Base-by-base conservation (phyloP, 768 basidiomycete species). In the Mycena crocata region DNA sequence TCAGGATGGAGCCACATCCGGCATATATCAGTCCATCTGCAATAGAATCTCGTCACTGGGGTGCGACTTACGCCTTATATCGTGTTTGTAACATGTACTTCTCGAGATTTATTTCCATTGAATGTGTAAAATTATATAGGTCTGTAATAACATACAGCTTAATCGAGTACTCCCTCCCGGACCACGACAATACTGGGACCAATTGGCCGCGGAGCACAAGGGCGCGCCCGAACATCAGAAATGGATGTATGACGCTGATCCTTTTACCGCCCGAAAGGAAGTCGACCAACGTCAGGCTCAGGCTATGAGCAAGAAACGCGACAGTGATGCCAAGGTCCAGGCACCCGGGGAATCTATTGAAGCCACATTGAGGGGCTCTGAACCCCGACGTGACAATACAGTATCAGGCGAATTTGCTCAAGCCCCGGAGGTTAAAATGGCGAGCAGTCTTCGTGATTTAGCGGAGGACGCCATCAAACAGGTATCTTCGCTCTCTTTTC, bases 171-270 rank as follows among this genome's bases (percentile, higher is more conserved):
- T 98, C 17, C 96, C 96, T 19, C 89, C 93, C 2, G 90, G 90
- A 10, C 93, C 95, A 37, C 85, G 93, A 48, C 92, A 95, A 23
- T 98, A 96, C 76, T 98, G 96, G 96, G 86, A 87, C 56, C 84
- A 89, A 70, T 80, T 98, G 2, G 88, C 88, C 10, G 78, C 78
- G 3, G 91, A 94, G 73, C 93, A 94, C 70, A 91, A 90, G 69
- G 76, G 76, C 21, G 83, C 85, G 4, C 89, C 90, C 1, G 84
- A 88, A 3, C 92, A 95, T 75, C 85, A 88, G 74, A 86, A 85
- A 55, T 96, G 95, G 95, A 92, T 94, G 87, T 97, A 93, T 71
- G 85, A 88, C n/a, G 81, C 89, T 8, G 94, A 97, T 81, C 95
- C 95, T 2, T 97, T 96, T 72, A 84, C 86, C 21, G 93, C 93